A percentile compares a stretch with the other conserved stretches of the same genome.
phyloP scores from a whole-genome alignment of 129 eudicot genomes.

The Arctium lappa region DNA sequence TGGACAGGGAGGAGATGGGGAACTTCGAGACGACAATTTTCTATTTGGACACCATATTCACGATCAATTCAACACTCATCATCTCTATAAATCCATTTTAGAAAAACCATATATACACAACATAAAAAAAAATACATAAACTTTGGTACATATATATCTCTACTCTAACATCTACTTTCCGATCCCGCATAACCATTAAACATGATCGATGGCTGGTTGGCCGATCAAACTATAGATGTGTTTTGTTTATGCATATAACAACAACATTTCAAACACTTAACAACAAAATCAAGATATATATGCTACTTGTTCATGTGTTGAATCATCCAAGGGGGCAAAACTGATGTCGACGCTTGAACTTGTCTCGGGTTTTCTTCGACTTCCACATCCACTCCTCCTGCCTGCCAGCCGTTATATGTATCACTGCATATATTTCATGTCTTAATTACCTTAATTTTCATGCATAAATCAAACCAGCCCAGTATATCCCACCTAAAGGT shows the following conservation, averaged over 20 bases:
- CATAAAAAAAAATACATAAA: neutral
- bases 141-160: neutral
- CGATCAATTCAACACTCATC: no score
- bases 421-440: slow-evolving; percentile 26
- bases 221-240: neutral
- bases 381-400: slow-evolving; percentile 34
- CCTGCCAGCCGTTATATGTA: slow-evolving; percentile 8
- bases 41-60: no score
- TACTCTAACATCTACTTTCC: neutral
- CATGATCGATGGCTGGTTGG: neutral
- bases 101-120: neutral
- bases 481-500: neutral
- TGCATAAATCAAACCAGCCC: neutral
- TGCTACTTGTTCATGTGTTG: slow-evolving; percentile 29
- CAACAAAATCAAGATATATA: neutral
- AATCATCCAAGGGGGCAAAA: slow-evolving; percentile 64
- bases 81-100: neutral
- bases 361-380: slow-evolving; percentile 41
- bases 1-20: no score
- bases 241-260: neutral
- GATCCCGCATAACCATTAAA: neutral
- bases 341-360: slow-evolving; percentile 1
- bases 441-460: neutral
- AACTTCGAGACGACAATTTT: no score
- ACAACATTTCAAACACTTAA: neutral